These are phyloP conservation scores for Friedmanniomyces simplex DNA, from an alignment of 495 filamentous ascomycete genomes.

Conservation along the genomic window DNA sequence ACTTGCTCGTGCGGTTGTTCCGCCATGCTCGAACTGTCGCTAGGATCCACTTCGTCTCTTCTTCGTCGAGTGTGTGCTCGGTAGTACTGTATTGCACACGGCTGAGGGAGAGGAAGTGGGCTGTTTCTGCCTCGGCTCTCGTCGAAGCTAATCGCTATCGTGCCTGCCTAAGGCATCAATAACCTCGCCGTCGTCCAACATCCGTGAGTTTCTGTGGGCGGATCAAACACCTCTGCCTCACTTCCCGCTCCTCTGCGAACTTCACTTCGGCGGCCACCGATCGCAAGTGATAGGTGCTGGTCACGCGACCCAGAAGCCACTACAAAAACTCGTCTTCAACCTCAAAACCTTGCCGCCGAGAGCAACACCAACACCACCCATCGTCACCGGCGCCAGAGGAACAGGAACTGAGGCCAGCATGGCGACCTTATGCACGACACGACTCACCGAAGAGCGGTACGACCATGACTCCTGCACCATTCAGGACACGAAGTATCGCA, in stretches of 20 bases:
- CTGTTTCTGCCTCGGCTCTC: not conserved
- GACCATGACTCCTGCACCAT: too few species aligned
- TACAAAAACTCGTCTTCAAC: not conserved
- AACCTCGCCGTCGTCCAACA: not conserved
- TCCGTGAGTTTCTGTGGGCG: not conserved
- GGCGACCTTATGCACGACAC: constrained; percentile 72
- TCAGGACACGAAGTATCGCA: too few species aligned
- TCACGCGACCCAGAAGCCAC: not conserved
- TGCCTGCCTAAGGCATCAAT: not conserved
- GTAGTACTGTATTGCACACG: too few species aligned
- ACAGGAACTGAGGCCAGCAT: constrained; percentile 38
- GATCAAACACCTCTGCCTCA: not conserved
- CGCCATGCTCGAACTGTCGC: constrained; percentile 3
- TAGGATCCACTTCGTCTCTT: not conserved
- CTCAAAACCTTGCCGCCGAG: not conserved
- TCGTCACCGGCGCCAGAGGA: not conserved
- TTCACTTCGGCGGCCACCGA: not conserved
- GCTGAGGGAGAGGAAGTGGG: not conserved
- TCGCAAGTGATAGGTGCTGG: not conserved
- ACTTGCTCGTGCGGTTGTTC: constrained; percentile 16
- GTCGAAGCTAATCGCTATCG: not conserved
- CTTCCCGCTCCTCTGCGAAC: not conserved
- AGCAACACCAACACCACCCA: not conserved
- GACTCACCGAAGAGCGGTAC: constrained; percentile 85
- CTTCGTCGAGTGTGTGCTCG: not conserved